Evolutionary conservation across 192 early-diverging fungal species (phyloP).

Genomic region (Podila horticola): DNA sequence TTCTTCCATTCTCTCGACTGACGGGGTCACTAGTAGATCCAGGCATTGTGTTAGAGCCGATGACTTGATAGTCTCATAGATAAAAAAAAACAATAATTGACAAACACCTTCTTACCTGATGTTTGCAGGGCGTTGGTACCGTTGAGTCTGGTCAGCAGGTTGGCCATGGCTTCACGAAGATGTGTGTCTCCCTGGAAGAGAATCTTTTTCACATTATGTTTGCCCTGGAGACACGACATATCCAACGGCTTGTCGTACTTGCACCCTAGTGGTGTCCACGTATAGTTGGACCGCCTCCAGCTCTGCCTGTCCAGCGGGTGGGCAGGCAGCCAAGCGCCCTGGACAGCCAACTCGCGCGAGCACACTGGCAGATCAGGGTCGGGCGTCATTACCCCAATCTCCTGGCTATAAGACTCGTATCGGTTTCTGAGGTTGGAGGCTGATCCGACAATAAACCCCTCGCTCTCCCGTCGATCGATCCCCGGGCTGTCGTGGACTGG

Average conservation of each 20-base stretch:
- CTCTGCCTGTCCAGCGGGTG: slow-evolving; percentile 29
- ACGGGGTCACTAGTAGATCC: not conserved
- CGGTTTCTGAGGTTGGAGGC: not conserved
- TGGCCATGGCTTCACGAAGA: slow-evolving; percentile 17
- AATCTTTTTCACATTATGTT: slow-evolving; percentile 7
- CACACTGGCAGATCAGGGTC: slow-evolving; percentile 20
- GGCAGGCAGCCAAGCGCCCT: slow-evolving; percentile 43
- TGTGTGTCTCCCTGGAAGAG: slow-evolving; percentile 39
- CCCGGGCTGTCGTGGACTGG: not conserved
- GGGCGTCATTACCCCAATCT: not conserved
- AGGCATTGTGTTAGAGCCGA: not conserved
- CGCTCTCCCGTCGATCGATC: not conserved
- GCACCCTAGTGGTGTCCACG: slow-evolving; percentile 43
- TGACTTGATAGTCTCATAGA: too few relatives aligned
- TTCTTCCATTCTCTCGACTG: slow-evolving; percentile 1
- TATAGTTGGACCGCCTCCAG: slow-evolving; percentile 37
- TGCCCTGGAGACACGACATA: slow-evolving; percentile 10
- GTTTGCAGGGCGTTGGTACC: slow-evolving; percentile 14
- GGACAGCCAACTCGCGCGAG: slow-evolving; percentile 14
- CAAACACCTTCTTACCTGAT: slow-evolving; percentile 1
- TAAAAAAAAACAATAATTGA: not conserved
- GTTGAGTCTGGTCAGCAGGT: slow-evolving; percentile 11
- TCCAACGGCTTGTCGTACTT: slow-evolving; percentile 15
- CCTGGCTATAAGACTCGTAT: not conserved
- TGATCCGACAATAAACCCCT: not conserved